These are phyloP conservation scores for Cercospora zeae-maydis DNA, from an alignment of 2,329 filamentous ascomycete genomes.

Conservation along the genomic window DNA sequence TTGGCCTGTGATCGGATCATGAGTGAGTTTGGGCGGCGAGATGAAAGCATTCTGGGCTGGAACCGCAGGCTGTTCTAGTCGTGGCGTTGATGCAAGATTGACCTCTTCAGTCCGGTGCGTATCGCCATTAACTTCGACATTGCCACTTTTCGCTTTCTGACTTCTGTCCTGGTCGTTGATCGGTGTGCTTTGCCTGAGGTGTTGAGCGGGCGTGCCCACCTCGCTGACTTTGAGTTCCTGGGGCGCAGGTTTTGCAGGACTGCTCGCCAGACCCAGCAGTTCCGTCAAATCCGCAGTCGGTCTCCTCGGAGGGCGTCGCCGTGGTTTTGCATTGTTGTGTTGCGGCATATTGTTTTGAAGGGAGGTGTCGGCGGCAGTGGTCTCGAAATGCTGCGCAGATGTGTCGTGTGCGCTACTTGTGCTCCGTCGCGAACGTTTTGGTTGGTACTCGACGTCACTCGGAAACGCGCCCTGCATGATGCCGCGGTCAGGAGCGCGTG, in stretches of 20 bases:
- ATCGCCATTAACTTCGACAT: not conserved
- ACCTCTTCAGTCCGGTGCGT: not conserved
- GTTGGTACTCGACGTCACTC: conserved; percentile 7
- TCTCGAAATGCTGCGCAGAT: not conserved
- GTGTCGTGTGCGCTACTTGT: not conserved
- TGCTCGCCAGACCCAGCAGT: conserved; percentile 27
- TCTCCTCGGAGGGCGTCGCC: conserved; percentile 20
- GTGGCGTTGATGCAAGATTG: not conserved
- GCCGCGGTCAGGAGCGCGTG: conserved; percentile 1
- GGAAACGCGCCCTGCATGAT: conserved; percentile 11
- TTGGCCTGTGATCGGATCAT: conserved; percentile 10
- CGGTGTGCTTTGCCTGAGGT: not conserved
- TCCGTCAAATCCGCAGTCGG: conserved; percentile 30
- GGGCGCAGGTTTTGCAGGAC: conserved; percentile 22
- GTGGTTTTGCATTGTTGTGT: conserved; percentile 11
- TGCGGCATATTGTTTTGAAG: conserved; percentile 32
- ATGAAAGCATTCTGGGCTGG: not conserved
- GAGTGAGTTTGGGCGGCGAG: conserved; percentile 8
- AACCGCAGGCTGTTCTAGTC: not conserved
- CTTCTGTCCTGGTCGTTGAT: conserved; percentile 9
- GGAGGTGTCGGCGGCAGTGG: conserved; percentile 21
- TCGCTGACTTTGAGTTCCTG: not conserved
- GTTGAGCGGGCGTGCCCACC: conserved; percentile 4
- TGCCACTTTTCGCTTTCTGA: not conserved
- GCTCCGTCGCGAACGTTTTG: not conserved